Conservation (phyloP, 805 yeast species). For the Komagataella mondaviorum region DNA sequence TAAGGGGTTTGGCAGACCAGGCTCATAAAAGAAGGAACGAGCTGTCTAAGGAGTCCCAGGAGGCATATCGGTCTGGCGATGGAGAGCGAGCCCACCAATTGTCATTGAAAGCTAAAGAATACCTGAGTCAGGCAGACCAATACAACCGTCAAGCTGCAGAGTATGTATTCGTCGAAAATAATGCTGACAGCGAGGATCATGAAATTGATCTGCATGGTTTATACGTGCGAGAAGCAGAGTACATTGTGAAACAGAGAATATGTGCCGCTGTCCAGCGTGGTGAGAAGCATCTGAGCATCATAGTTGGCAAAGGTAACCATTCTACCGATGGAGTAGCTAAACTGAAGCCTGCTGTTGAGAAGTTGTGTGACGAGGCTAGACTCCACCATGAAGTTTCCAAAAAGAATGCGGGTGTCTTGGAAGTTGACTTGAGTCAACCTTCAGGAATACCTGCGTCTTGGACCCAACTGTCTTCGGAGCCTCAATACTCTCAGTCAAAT, state of each 20-base stretch:
- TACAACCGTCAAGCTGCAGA: constrained; percentile 77
- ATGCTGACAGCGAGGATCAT: constrained; percentile 69
- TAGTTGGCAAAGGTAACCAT: constrained; percentile 90
- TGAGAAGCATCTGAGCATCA: constrained; percentile 58
- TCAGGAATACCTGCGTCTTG: constrained; percentile 28
- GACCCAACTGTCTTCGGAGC: constrained; percentile 4
- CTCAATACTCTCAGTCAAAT: background rate
- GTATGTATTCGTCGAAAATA: constrained; percentile 78
- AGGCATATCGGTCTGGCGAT: constrained; percentile 67
- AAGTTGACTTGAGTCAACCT: constrained; percentile 41
- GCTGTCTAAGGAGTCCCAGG: constrained; percentile 55
- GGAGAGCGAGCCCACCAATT: constrained; percentile 58
- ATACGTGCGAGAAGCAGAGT: constrained; percentile 78
- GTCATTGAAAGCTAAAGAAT: constrained; percentile 55
- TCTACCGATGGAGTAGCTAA: constrained; percentile 75
- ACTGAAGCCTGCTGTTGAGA: constrained; percentile 79
- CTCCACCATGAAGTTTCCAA: constrained; percentile 50
- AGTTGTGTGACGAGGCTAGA: constrained; percentile 53
- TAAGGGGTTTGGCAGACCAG: constrained; percentile 55
- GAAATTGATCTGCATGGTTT: constrained; percentile 93
- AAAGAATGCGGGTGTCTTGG: constrained; percentile 69
- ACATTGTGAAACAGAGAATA: constrained; percentile 60
- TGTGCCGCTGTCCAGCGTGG: constrained; percentile 42
- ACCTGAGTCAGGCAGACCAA: constrained; percentile 45
- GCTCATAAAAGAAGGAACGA: constrained; percentile 44